Evolutionary conservation across 2,329 filamentous ascomycete genomes (phyloP).

Genomic region (Botrytis hyacinthi): DNA sequence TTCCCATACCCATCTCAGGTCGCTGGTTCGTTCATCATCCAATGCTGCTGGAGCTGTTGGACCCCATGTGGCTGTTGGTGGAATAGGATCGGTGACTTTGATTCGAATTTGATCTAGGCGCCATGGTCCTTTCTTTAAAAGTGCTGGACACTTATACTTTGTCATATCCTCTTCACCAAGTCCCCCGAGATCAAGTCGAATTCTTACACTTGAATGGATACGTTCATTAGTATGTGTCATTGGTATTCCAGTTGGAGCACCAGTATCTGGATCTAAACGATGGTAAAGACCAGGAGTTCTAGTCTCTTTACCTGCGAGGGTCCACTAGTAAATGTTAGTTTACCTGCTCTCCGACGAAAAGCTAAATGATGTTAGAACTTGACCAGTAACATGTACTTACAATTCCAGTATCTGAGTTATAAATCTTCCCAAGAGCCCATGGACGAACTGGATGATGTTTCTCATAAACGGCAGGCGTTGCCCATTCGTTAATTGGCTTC

Average conservation of each 20-base stretch:
- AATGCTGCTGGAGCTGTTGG: conserved; percentile 31
- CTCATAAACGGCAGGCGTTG: conserved; percentile 48
- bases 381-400: neutral
- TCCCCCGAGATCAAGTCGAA: conserved; percentile 39
- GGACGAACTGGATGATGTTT: conserved; percentile 45
- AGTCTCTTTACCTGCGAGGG: conserved; percentile 45
- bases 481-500: conserved; percentile 41
- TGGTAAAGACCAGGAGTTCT: conserved; percentile 42
- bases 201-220: conserved; percentile 40
- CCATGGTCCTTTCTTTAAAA: conserved; percentile 33
- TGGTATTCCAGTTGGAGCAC: conserved; percentile 40
- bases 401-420: conserved; percentile 35
- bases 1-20: conserved; percentile 53
- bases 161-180: conserved; percentile 40
- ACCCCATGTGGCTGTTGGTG: conserved; percentile 38
- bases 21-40: conserved; percentile 36
- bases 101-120: conserved; percentile 29
- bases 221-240: conserved; percentile 43
- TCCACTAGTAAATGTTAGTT: conserved; percentile 16
- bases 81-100: conserved; percentile 37
- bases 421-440: conserved; percentile 40
- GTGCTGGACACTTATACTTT: conserved; percentile 42
- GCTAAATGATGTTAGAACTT: conserved; percentile 31
- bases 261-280: conserved; percentile 42
- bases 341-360: neutral